phyloP scores from a whole-genome alignment of 306 rosid genomes.

The Delonix regia region DNA sequence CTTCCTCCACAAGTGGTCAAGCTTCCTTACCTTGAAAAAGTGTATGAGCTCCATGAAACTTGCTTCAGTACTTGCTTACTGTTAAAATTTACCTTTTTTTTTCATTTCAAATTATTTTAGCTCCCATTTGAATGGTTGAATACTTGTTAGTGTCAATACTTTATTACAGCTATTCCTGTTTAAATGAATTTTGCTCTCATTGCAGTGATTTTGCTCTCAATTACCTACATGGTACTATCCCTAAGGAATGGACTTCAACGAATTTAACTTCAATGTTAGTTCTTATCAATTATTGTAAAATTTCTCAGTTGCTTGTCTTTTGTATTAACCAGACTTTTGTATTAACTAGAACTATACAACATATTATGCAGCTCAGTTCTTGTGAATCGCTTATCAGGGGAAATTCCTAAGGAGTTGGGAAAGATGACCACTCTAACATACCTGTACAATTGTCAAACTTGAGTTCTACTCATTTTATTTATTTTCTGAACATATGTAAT shows the following conservation, averaged over 20 bases:
- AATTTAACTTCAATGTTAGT: slow-evolving; percentile 64
- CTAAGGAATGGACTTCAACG: slow-evolving; percentile 71
- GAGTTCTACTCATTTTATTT: slow-evolving; percentile 3
- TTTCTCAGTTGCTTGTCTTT: slow-evolving; percentile 28
- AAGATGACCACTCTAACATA: slow-evolving; percentile 58
- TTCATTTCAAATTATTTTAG: slow-evolving; percentile 2
- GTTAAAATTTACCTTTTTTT: not conserved
- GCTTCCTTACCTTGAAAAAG: slow-evolving; percentile 67
- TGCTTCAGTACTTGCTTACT: slow-evolving; percentile 16
- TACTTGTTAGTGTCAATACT: not conserved
- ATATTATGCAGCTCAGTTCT: slow-evolving; percentile 70
- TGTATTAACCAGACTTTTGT: slow-evolving; percentile 37
- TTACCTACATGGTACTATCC: slow-evolving; percentile 76
- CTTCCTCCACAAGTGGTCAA: slow-evolving; percentile 87
- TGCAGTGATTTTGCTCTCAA: slow-evolving; percentile 66
- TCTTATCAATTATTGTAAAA: slow-evolving; percentile 31
- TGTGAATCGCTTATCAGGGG: slow-evolving; percentile 82
- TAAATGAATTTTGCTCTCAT: slow-evolving; percentile 16
- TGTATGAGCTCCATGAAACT: slow-evolving; percentile 57
- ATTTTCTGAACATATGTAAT: slow-evolving; percentile 1
- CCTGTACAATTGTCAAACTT: slow-evolving; percentile 61
- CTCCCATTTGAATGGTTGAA: slow-evolving; percentile 6
- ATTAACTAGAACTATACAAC: slow-evolving; percentile 25
- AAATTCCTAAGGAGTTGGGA: slow-evolving; percentile 76
- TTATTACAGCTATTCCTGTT: slow-evolving; percentile 13